Percentiles rank a stretch among this genome's conserved stretches.
These are phyloP conservation scores for Takakia lepidozioides DNA, from an alignment of 225 moss, liverwort and hornwort species.

Conservation along the genomic window DNA sequence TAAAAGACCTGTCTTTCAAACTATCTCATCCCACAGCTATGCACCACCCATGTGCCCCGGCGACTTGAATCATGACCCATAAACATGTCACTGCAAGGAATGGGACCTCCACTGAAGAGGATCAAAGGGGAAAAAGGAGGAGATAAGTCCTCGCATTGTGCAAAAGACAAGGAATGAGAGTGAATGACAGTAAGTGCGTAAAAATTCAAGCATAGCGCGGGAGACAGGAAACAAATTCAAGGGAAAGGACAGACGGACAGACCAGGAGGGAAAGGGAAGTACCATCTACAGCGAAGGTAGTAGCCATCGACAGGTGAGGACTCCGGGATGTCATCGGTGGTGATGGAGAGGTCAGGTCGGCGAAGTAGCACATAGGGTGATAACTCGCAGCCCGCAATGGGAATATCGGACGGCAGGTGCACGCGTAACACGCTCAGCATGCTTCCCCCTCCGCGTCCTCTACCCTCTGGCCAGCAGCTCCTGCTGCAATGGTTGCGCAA, in stretches of 20 bases:
- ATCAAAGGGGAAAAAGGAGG: no score
- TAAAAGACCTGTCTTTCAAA: no score
- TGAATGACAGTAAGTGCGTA: not conserved
- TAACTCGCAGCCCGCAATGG: constrained; percentile 84
- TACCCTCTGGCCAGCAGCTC: constrained; percentile 7
- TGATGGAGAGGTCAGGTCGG: constrained; percentile 42
- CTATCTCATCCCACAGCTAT: no score
- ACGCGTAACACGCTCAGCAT: constrained; percentile 89
- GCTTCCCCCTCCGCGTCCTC: constrained; percentile 37
- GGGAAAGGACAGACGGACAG: not conserved
- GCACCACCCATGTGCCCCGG: no score
- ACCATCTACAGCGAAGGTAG: constrained; percentile 74
- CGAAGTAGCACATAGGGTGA: constrained; percentile 65
- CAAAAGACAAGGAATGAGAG: not conserved
- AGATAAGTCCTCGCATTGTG: no score
- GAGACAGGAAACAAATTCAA: not conserved
- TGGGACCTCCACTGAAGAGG: no score
- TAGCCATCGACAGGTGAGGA: constrained; percentile 50
- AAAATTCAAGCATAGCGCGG: not conserved
- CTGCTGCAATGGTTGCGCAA: no score
- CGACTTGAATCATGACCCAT: no score
- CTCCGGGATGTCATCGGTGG: constrained; percentile 69
- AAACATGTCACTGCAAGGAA: no score
- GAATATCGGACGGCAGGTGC: constrained; percentile 79
- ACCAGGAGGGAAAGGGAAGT: not conserved